These are phyloP conservation scores for Hypholoma fasciculare DNA, from an alignment of 768 basidiomycete genomes.

Conservation along the genomic window DNA sequence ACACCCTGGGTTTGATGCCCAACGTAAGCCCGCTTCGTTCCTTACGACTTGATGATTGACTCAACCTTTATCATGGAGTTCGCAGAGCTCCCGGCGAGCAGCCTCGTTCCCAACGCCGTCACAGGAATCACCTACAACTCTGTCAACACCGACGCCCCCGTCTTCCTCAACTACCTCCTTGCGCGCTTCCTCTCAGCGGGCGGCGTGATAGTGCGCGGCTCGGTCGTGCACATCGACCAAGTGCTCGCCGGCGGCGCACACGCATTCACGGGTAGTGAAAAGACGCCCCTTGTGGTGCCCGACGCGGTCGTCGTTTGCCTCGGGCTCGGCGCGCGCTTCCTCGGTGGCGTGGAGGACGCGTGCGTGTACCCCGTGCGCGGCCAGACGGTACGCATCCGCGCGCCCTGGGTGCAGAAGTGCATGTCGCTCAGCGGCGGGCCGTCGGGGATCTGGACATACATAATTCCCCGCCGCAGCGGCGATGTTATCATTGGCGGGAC, in stretches of 20 bases:
- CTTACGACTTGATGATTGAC: not conserved
- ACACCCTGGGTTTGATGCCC: constrained; percentile 19
- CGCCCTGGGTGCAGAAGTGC: constrained; percentile 58
- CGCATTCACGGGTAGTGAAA: constrained; percentile 27
- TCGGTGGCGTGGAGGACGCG: constrained; percentile 77
- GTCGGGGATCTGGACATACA: constrained; percentile 50
- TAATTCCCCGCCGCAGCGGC: constrained; percentile 58
- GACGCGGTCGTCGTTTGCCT: constrained; percentile 66
- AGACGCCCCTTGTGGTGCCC: constrained; percentile 11
- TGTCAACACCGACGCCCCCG: constrained; percentile 58
- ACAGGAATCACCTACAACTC: constrained; percentile 58
- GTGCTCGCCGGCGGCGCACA: constrained; percentile 52
- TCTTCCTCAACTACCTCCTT: constrained; percentile 61
- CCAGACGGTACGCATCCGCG: constrained; percentile 71
- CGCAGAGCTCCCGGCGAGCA: constrained; percentile 21
- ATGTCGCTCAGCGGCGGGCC: constrained; percentile 40
- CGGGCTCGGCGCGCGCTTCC: constrained; percentile 66
- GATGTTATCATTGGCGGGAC: constrained; percentile 65
- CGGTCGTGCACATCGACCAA: constrained; percentile 64
- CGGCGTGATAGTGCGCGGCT: constrained; percentile 50
- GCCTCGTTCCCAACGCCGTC: constrained; percentile 22
- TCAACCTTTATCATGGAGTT: constrained; percentile 20
- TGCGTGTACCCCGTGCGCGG: constrained; percentile 74
- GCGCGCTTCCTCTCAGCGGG: constrained; percentile 55
- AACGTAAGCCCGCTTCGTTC: constrained; percentile 5